phyloP scores from a whole-genome alignment of 495 filamentous ascomycete genomes.

The Margaritispora aquatica region DNA sequence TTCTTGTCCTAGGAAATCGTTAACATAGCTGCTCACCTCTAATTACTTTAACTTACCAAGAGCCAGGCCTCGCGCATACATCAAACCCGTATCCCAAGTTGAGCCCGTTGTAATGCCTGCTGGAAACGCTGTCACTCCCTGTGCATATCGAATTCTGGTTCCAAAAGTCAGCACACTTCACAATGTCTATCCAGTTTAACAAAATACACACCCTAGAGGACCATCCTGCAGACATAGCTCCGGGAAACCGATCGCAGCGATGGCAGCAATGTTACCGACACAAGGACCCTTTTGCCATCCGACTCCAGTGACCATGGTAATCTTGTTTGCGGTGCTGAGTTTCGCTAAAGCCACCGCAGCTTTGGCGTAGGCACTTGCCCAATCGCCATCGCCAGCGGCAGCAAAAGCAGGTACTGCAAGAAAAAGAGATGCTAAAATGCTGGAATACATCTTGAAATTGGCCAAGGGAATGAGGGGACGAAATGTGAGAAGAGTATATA shows the following conservation, averaged over 20 bases:
- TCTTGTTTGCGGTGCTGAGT: constrained; percentile 51
- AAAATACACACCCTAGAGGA: constrained; percentile 39
- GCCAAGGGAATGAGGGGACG: no score
- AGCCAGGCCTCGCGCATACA: constrained; percentile 67
- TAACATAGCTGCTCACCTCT: constrained; percentile 26
- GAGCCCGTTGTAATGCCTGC: constrained; percentile 79
- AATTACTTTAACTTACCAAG: constrained; percentile 57
- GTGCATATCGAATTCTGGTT: constrained; percentile 43
- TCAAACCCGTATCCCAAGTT: constrained; percentile 51
- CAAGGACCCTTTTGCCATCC: constrained; percentile 62
- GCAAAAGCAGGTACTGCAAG: constrained; percentile 12
- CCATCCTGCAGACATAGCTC: constrained; percentile 54
- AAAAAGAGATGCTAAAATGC: constrained; percentile 4
- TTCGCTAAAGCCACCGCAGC: constrained; percentile 46
- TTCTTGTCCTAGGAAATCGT: constrained; percentile 9
- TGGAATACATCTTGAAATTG: constrained; percentile 11
- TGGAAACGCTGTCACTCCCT: constrained; percentile 75
- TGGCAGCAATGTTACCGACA: constrained; percentile 56
- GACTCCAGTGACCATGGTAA: constrained; percentile 55
- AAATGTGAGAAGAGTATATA: no score
- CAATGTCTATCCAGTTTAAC: neutral
- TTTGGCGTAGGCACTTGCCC: constrained; percentile 51
- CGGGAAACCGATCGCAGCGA: constrained; percentile 48
- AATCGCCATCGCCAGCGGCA: constrained; percentile 25
- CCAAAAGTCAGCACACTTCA: no score